Percentiles rank a stretch among this genome's conserved stretches.
phyloP scores from a whole-genome alignment of 176 grass and related monocot genomes.

The maize (Zea mays) region DNA sequence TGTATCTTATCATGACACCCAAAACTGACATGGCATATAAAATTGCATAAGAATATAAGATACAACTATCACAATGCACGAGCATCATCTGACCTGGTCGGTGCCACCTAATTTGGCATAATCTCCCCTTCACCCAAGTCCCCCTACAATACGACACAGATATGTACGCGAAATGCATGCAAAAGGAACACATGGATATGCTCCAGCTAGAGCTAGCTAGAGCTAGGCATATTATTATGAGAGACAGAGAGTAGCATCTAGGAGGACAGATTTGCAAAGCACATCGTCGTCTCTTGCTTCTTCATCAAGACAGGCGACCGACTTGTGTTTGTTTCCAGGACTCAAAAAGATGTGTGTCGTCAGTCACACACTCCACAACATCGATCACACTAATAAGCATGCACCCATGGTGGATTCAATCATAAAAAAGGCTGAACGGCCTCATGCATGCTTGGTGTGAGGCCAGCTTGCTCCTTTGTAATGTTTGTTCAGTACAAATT shows the following conservation, averaged over 20 bases:
- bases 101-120: conserved; percentile 56
- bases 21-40: too few species aligned
- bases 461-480: neutral
- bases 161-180: neutral
- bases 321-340: neutral
- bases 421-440: neutral
- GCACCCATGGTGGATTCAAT: neutral
- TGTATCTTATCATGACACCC: too few species aligned
- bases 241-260: neutral
- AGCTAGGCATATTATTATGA: too few species aligned
- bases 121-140: conserved; percentile 32
- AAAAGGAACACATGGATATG: neutral
- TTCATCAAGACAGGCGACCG: conserved; percentile 40
- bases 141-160: conserved; percentile 11
- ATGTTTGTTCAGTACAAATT: neutral
- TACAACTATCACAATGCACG: too few species aligned
- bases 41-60: too few species aligned
- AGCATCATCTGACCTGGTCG: conserved; percentile 24
- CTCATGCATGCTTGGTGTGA: neutral
- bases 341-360: neutral
- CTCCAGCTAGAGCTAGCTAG: neutral
- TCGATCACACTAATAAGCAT: neutral
- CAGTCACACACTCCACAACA: neutral
- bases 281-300: conserved; percentile 25
- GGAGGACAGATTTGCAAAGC: neutral